These are phyloP conservation scores for Tulasnella sp. DNA, from an alignment of 768 basidiomycete species.

Conservation along the genomic window DNA sequence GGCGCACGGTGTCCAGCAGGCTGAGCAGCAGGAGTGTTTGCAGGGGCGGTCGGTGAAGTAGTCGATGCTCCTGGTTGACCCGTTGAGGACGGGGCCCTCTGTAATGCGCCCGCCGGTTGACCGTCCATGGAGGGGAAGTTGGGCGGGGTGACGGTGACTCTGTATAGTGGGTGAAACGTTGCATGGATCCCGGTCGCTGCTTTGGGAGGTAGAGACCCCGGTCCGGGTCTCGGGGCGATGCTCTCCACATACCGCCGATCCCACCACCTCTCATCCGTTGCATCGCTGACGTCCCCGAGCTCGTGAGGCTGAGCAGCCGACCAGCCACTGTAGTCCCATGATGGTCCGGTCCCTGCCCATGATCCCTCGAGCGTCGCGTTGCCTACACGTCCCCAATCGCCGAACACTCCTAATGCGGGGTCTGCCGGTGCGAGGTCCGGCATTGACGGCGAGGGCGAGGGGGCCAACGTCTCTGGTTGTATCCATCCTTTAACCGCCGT, in stretches of 20 bases:
- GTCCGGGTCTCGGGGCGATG: neutral
- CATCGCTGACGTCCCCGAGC: neutral
- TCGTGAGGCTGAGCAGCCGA: neutral
- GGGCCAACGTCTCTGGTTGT: neutral
- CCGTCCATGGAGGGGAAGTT: neutral
- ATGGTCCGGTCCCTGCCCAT: neutral
- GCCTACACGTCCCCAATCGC: neutral
- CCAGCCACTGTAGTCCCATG: neutral
- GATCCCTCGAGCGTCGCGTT: neutral
- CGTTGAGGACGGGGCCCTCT: neutral
- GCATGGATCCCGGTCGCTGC: neutral
- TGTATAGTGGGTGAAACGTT: neutral
- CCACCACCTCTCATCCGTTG: neutral
- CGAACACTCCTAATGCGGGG: neutral
- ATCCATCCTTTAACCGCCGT: neutral
- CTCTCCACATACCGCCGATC: neutral
- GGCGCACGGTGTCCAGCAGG: neutral
- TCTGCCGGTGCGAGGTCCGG: conserved; percentile 4
- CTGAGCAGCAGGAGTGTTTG: neutral
- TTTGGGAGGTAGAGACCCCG: neutral
- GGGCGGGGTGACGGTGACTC: neutral
- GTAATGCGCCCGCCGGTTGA: neutral
- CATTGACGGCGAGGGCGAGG: neutral
- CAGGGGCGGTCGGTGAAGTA: neutral
- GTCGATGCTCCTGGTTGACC: too few relatives aligned